These are phyloP conservation scores for Royoungia palumana DNA, from an alignment of 768 basidiomycete genomes.

Conservation along the genomic window DNA sequence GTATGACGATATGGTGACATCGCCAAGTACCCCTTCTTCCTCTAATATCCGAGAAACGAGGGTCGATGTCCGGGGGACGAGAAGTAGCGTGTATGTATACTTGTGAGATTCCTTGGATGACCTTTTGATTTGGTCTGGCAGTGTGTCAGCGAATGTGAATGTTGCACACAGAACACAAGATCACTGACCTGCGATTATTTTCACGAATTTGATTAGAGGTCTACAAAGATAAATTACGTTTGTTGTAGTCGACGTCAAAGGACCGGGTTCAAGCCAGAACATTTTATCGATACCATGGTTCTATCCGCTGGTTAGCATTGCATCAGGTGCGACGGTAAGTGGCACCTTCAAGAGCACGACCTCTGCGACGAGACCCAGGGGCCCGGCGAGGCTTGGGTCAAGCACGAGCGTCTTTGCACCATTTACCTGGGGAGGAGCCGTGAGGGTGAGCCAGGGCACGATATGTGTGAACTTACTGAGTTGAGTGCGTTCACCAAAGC, in stretches of 20 bases:
- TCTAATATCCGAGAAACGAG: slow-evolving; percentile 84
- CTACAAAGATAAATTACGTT: slow-evolving; percentile 94
- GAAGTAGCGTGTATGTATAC: slow-evolving; percentile 80
- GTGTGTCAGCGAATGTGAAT: slow-evolving; percentile 26
- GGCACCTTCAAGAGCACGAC: slow-evolving; percentile 86
- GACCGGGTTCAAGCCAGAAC: slow-evolving; percentile 96
- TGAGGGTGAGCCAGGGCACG: slow-evolving; percentile 3
- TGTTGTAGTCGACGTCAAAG: slow-evolving; percentile 74
- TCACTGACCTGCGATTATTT: slow-evolving; percentile 80
- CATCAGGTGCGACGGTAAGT: slow-evolving; percentile 1
- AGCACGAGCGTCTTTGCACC: slow-evolving; percentile 97
- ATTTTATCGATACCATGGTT: slow-evolving; percentile 99
- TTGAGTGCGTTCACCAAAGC: slow-evolving; percentile 84
- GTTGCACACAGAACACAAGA: slow-evolving; percentile 5
- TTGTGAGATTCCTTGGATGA: slow-evolving; percentile 69
- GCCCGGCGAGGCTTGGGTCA: slow-evolving; percentile 82
- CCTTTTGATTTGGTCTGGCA: slow-evolving; percentile 85
- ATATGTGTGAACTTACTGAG: slow-evolving; percentile 45
- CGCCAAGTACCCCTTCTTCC: slow-evolving; percentile 98
- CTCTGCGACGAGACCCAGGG: slow-evolving; percentile 92
- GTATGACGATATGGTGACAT: slow-evolving; percentile 81
- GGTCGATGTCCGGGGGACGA: slow-evolving; percentile 85
- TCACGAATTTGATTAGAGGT: slow-evolving; percentile 79
- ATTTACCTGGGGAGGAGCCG: slow-evolving; percentile 54
- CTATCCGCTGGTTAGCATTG: slow-evolving; percentile 41